Evolutionary conservation across 257 asterid genomes (phyloP), one percentile per base, ranked within the genome.

Genomic region (Capsicum pubescens): DNA sequence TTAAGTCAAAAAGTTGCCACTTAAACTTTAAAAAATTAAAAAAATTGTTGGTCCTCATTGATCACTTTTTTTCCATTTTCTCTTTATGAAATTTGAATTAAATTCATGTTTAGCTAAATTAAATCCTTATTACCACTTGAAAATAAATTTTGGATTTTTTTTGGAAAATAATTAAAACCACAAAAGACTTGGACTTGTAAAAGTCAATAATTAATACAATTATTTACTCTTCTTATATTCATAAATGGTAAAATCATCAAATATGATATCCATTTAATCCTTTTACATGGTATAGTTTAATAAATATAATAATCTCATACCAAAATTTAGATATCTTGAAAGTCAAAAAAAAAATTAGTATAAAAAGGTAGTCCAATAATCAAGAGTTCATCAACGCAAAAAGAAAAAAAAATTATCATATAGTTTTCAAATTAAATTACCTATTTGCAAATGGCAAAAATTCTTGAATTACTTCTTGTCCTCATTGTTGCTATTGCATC

Each of bases 401-500:
- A 17, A 11, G 12, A 21, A 19, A 59, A 57, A 3, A 16, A 4
- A 4, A 26, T 2, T 59, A 32, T 64, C 2, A 15, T 16, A 69
- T 39, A 39, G 8, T 17, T 42, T 70, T 48, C 15, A 21, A 19
- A 4, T 4, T n/a, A 19, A 61, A 39, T 39, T 55, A 15, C 2
- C 44, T 55, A 61, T 26, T 61, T 12, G 59, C 59, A 71, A 44
- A 44, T 44, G 79, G 16, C 36, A 42, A 71, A 71, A 35, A 42
- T 70, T 17, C 15, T 70, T n/a, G 54, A 9, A 42, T 44, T 21
- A 42, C 0, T 70, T 14, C 32, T 44, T 42, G 16, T 70, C 56
- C 79, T 70, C 56, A 10, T 70, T 10, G 36, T 61, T 70, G 56
- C 56, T 2, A 70, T 70, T 70, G 56, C 79, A 70, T 17, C 79